Evolutionary conservation across 2,329 filamentous ascomycete genomes (phyloP).

Genomic region (Cladosporium austrohemisphaericum): DNA sequence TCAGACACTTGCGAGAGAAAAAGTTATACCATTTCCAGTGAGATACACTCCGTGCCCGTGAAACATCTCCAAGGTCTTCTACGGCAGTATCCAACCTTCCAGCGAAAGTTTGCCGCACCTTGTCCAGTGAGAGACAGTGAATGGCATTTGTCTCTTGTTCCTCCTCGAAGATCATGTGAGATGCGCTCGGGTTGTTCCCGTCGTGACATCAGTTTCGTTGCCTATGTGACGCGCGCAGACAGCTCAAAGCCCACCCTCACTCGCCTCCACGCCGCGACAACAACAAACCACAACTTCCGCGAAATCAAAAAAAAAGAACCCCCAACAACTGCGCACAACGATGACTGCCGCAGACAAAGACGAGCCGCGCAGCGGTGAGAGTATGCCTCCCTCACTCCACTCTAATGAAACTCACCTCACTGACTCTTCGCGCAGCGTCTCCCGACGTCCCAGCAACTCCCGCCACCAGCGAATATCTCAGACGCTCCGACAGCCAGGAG

Average conservation of each 20-base stretch:
- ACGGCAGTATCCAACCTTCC: too few relatives aligned
- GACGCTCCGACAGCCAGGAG: conserved; percentile 11
- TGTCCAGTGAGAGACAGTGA: too few relatives aligned
- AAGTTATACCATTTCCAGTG: too few relatives aligned
- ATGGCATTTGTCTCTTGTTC: too few relatives aligned
- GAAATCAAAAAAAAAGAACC: not conserved
- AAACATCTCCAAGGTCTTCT: too few relatives aligned
- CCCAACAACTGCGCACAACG: not conserved
- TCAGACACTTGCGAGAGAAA: too few relatives aligned
- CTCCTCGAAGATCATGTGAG: too few relatives aligned
- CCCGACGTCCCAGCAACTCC: conserved; percentile 6
- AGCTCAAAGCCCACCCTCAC: conserved; percentile 7
- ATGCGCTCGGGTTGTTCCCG: too few relatives aligned
- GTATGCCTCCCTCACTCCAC: not conserved
- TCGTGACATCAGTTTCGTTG: too few relatives aligned
- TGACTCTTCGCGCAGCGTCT: conserved; percentile 4
- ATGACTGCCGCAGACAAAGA: not conserved
- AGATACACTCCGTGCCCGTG: too few relatives aligned
- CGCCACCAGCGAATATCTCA: conserved; percentile 5
- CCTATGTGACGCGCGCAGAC: too few relatives aligned
- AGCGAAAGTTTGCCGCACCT: too few relatives aligned
- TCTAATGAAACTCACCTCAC: not conserved
- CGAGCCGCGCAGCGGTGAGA: conserved; percentile 12
- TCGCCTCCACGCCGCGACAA: conserved; percentile 8
- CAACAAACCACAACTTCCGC: conserved; percentile 8